Evolutionary conservation across 1,139 yeast species (phyloP).

Genomic region (Suhomyces atakaporum): DNA sequence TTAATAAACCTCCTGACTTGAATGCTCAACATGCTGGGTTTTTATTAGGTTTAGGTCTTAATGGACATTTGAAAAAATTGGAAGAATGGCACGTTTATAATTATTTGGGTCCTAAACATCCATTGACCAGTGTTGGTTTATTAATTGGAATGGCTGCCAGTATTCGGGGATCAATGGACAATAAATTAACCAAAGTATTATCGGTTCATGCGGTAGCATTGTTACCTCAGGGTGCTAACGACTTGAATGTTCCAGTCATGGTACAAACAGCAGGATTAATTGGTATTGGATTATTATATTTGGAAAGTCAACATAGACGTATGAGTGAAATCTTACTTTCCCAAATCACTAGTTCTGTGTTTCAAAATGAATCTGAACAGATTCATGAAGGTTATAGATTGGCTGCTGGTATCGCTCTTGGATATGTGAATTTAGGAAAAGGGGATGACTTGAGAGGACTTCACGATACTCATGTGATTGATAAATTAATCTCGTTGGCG

Average conservation of each 20-base stretch:
- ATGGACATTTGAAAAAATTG: slow-evolving; percentile 78
- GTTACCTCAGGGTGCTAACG: slow-evolving; percentile 88
- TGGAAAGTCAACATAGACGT: slow-evolving; percentile 77
- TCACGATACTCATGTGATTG: slow-evolving; percentile 72
- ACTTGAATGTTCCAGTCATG: slow-evolving; percentile 75
- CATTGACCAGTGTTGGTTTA: slow-evolving; percentile 81
- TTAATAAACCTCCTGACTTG: slow-evolving; percentile 71
- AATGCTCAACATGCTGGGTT: slow-evolving; percentile 94
- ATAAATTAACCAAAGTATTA: slow-evolving; percentile 83
- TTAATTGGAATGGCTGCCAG: slow-evolving; percentile 94
- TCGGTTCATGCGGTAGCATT: slow-evolving; percentile 93
- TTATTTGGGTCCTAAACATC: slow-evolving; percentile 87
- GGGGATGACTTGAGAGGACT: slow-evolving; percentile 66
- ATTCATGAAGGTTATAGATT: slow-evolving; percentile 82
- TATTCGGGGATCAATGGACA: slow-evolving; percentile 78
- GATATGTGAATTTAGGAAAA: slow-evolving; percentile 81
- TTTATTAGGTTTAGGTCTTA: slow-evolving; percentile 85
- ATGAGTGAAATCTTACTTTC: slow-evolving; percentile 81
- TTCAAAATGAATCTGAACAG: slow-evolving; percentile 56
- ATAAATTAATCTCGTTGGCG: slow-evolving; percentile 61
- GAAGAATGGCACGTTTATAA: slow-evolving; percentile 98
- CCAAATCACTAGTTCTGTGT: slow-evolving; percentile 60
- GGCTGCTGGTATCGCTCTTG: slow-evolving; percentile 87
- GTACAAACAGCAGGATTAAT: slow-evolving; percentile 93
- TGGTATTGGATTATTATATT: slow-evolving; percentile 84